Base-by-base conservation (phyloP, 768 basidiomycete genomes). In the Trametes cingulata region DNA sequence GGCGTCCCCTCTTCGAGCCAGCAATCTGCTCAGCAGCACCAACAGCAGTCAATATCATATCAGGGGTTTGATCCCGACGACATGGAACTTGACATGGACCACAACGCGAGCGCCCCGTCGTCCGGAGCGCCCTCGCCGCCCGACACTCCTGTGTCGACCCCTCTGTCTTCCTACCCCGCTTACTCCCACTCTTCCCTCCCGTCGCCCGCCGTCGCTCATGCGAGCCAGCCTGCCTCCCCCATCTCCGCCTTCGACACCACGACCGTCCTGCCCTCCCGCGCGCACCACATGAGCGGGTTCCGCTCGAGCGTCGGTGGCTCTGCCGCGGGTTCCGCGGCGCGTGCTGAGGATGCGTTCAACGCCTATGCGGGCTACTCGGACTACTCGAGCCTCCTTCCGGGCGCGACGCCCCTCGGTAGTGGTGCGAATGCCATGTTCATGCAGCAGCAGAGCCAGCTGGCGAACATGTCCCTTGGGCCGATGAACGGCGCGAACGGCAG, bases 71-170 rank as follows among this genome's bases (percentile, higher is more conserved):
- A 91, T 68, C 77, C 87, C 0, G 89, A 90, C 70, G 90, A 92
- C 66, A 91, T 92, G 89, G 90, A 91, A 65, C 80, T 91, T 20
- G 89, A 90, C 52, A 70, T 78, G 24, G 89, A 90, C 64, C 62
- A 71, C 52, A 36, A 68, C 61, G n/a, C 68, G 43, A 72, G 70
- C 64, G 65, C 70, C 33, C 69, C 74, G 46, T 73, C 74, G 7
- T 74, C 73, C 22, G 68, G 72, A 19, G 69, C 74, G 9, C 74
- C 76, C 37, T 68, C 79, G 4, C 79, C 78, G 12, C 78, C 77
- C 27, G 78, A 80, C 52, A 80, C 80, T 0, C 78, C 79, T 25
- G 70, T 80, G 25, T 72, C 77, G 24, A 77, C 78, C 0, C 80
- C 80, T 17, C 70, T 77, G 17, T 71, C 76, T 0, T 69, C 76